A percentile compares a stretch with the other conserved stretches of the same genome.
These are phyloP conservation scores for Phytophthora pini DNA, from an alignment of 352 stramenopile species.

Conservation along the genomic window DNA sequence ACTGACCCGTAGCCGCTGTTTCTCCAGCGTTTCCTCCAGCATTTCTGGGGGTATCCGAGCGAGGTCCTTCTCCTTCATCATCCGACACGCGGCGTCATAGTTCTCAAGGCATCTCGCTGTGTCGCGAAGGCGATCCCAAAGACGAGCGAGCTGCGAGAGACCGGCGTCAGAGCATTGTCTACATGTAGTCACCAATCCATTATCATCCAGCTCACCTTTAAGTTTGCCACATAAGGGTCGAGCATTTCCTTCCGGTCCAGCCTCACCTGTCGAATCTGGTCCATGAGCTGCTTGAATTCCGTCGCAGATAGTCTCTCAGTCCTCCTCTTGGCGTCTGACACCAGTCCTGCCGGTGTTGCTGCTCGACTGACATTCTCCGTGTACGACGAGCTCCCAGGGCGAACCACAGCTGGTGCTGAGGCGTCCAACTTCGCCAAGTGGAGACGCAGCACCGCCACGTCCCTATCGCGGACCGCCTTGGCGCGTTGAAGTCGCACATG, in stretches of 20 bases:
- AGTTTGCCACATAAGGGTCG: constrained; percentile 59
- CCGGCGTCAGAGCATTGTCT: background rate
- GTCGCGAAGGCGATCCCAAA: constrained; percentile 64
- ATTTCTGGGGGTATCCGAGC: constrained; percentile 34
- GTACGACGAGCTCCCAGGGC: constrained; percentile 14
- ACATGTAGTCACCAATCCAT: background rate
- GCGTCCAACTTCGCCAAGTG: constrained; percentile 40
- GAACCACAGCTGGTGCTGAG: constrained; percentile 14
- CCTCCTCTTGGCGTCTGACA: constrained; percentile 2
- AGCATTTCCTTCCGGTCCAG: constrained; percentile 42
- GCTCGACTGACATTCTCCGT: constrained; percentile 3
- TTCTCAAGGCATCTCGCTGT: constrained; percentile 57
- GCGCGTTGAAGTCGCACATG: constrained; percentile 51
- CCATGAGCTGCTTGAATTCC: constrained; percentile 50
- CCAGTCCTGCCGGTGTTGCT: constrained; percentile 10
- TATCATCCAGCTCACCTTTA: constrained; percentile 43
- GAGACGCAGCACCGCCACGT: constrained; percentile 29
- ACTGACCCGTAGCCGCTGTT: constrained; percentile 48
- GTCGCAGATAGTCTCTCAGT: constrained; percentile 15
- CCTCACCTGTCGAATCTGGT: constrained; percentile 52
- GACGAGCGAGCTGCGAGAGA: constrained; percentile 48
- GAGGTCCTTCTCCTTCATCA: constrained; percentile 46
- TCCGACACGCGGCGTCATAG: constrained; percentile 50
- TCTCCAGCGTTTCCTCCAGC: constrained; percentile 41
- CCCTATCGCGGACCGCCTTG: constrained; percentile 42